Evolutionary conservation across 2,329 filamentous ascomycete genomes (phyloP).

Genomic region (Chrysoporthe cubensis): DNA sequence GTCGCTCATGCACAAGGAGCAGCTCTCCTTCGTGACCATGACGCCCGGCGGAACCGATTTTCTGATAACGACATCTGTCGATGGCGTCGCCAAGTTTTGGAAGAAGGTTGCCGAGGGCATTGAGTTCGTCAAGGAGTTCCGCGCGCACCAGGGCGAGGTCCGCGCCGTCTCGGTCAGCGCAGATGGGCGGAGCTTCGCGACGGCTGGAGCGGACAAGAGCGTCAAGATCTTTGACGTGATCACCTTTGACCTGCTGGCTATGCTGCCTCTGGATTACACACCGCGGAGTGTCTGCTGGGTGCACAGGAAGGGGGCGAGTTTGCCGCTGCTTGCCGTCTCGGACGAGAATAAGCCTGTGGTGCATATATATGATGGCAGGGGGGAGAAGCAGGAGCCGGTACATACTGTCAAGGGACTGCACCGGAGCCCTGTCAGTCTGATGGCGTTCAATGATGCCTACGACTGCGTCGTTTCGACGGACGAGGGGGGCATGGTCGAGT

Average conservation of each 20-base stretch:
- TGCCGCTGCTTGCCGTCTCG: conserved; percentile 84
- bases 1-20: conserved; percentile 98
- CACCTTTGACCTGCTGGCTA: conserved; percentile 84
- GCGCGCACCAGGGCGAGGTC: conserved; percentile 85
- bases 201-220: conserved; percentile 76
- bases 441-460: conserved; percentile 86
- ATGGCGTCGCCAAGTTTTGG: conserved; percentile 99
- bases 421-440: conserved; percentile 76
- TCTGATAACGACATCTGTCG: conserved; percentile 87
- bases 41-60: conserved; percentile 90
- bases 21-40: conserved; percentile 83
- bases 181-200: conserved; percentile 93
- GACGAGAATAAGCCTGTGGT: conserved; percentile 74
- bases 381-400: conserved; percentile 75
- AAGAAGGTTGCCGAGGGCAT: conserved; percentile 90
- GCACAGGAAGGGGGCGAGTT: conserved; percentile 82
- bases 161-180: conserved; percentile 81
- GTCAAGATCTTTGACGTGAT: conserved; percentile 83
- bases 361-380: conserved; percentile 85
- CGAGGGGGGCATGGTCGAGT: conserved; percentile 91
- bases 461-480: conserved; percentile 93
- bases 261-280: conserved; percentile 75
- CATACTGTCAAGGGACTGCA: conserved; percentile 83
- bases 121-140: conserved; percentile 98
- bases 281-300: conserved; percentile 91